Evolutionary conservation across 495 filamentous ascomycete genomes (phyloP).

Genomic region (Sphaerosporella brunnea): DNA sequence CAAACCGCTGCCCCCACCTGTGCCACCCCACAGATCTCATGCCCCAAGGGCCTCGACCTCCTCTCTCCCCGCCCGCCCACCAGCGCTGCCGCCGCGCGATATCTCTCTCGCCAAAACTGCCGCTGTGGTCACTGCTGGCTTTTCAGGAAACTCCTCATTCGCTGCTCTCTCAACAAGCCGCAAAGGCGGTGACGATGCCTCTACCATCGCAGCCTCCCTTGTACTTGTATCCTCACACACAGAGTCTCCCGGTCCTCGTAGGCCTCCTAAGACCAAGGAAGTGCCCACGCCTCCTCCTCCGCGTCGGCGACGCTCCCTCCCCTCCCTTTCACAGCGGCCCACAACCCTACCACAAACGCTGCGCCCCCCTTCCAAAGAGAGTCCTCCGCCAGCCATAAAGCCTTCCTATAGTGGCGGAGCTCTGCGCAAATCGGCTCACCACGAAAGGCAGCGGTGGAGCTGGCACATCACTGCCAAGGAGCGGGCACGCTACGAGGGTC

Average conservation of each 20-base stretch:
- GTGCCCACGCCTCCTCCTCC: slow-evolving; percentile 15
- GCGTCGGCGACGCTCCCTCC: slow-evolving; percentile 26
- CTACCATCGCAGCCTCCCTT: slow-evolving; percentile 70
- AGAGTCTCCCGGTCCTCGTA: slow-evolving; percentile 33
- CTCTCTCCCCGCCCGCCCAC: background rate
- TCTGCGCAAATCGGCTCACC: no score
- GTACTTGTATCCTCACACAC: slow-evolving; percentile 58
- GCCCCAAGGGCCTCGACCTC: background rate
- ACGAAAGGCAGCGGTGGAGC: slow-evolving; percentile 75
- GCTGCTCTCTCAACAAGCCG: no score
- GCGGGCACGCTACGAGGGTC: slow-evolving; percentile 81
- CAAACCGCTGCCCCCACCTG: no score
- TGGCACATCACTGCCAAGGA: slow-evolving; percentile 59
- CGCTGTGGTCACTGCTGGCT: no score
- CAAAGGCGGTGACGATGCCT: slow-evolving; percentile 37
- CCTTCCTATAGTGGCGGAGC: slow-evolving; percentile 32
- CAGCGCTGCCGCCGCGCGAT: no score
- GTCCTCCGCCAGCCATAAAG: slow-evolving; percentile 32
- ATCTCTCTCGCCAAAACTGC: no score
- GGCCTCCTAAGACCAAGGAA: no score
- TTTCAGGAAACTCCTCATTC: no score
- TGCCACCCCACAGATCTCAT: background rate
- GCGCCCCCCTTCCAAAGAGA: slow-evolving; percentile 41
- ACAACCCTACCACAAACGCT: slow-evolving; percentile 47
- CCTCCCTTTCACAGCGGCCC: slow-evolving; percentile 29